These are phyloP conservation scores for Termitomyces sp. DNA, from an alignment of 768 basidiomycete genomes.

Conservation along the genomic window DNA sequence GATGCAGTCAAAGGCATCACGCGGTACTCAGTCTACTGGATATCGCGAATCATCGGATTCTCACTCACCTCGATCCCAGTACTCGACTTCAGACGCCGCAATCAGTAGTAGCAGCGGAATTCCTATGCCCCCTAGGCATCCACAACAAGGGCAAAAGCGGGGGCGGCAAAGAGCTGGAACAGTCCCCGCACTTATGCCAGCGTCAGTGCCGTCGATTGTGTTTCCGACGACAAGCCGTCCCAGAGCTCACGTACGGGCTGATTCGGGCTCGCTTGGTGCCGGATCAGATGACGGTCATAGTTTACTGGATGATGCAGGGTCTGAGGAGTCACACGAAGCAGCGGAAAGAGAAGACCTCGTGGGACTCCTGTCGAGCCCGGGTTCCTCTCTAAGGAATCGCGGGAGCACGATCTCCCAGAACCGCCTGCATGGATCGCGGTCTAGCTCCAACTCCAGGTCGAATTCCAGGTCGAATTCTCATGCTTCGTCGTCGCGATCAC, in stretches of 20 bases:
- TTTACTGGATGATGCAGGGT: slow-evolving; percentile 33
- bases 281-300: slow-evolving; percentile 23
- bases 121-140: slow-evolving; percentile 42
- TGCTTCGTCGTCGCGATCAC: slow-evolving; percentile 39
- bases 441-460: slow-evolving; percentile 26
- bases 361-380: slow-evolving; percentile 51
- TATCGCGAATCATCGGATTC: slow-evolving; percentile 61
- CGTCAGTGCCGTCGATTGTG: slow-evolving; percentile 14
- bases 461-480: slow-evolving; percentile 29
- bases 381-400: slow-evolving; percentile 41
- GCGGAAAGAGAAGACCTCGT: slow-evolving; percentile 63
- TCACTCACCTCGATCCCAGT: slow-evolving; percentile 40
- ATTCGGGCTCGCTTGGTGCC: slow-evolving; percentile 16
- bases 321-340: slow-evolving; percentile 53
- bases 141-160: slow-evolving; percentile 24
- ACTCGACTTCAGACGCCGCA: slow-evolving; percentile 31
- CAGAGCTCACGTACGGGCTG: slow-evolving; percentile 9
- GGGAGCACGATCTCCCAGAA: slow-evolving; percentile 29
- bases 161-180: slow-evolving; percentile 29
- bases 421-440: slow-evolving; percentile 30
- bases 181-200: slow-evolving; percentile 26
- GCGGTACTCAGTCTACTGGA: slow-evolving; percentile 57
- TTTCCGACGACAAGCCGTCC: slow-evolving; percentile 25
- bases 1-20: slow-evolving; percentile 34
- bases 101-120: slow-evolving; percentile 32